Conservation (phyloP, 2,329 filamentous ascomycete genomes). For the Colletotrichum nymphaeae region DNA sequence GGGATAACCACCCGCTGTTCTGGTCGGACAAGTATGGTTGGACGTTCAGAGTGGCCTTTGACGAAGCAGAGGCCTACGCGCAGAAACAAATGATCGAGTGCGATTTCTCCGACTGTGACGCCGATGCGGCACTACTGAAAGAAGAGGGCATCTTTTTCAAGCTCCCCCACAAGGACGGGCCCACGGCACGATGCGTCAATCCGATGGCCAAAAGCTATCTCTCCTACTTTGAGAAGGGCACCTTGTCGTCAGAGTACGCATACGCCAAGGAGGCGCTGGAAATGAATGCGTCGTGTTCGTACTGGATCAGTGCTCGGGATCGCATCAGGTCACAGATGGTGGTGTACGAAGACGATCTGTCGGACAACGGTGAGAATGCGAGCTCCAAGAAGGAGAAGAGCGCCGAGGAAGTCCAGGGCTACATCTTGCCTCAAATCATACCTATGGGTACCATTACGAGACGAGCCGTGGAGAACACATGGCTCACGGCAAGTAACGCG, state of each 20-base stretch:
- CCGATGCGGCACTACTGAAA: slow-evolving; percentile 72
- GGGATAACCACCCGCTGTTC: slow-evolving; percentile 89
- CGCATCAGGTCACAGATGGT: slow-evolving; percentile 96
- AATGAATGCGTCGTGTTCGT: slow-evolving; percentile 99
- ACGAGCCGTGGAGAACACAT: slow-evolving; percentile 95
- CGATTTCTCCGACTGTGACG: slow-evolving; percentile 81
- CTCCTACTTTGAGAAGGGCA: slow-evolving; percentile 90
- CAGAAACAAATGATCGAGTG: slow-evolving; percentile 79
- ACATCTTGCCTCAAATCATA: slow-evolving; percentile 94
- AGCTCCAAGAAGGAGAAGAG: slow-evolving; percentile 37
- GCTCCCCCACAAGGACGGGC: slow-evolving; percentile 95
- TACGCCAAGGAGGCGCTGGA: slow-evolving; percentile 96
- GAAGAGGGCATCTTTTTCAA: slow-evolving; percentile 81
- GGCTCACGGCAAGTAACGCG: slow-evolving; percentile 97
- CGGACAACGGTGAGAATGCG: slow-evolving; percentile 10
- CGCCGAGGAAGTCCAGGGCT: slow-evolving; percentile 63
- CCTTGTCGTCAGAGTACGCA: slow-evolving; percentile 84
- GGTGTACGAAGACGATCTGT: slow-evolving; percentile 79
- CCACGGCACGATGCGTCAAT: slow-evolving; percentile 83
- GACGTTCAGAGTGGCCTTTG: slow-evolving; percentile 82
- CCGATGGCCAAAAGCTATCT: slow-evolving; percentile 94
- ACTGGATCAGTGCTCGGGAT: slow-evolving; percentile 97
- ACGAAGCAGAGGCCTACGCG: slow-evolving; percentile 72
- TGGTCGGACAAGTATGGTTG: slow-evolving; percentile 96
- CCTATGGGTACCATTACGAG: slow-evolving; percentile 98